phyloP scores from a whole-genome alignment of 306 rosid species.

The Calophaca sinica region DNA sequence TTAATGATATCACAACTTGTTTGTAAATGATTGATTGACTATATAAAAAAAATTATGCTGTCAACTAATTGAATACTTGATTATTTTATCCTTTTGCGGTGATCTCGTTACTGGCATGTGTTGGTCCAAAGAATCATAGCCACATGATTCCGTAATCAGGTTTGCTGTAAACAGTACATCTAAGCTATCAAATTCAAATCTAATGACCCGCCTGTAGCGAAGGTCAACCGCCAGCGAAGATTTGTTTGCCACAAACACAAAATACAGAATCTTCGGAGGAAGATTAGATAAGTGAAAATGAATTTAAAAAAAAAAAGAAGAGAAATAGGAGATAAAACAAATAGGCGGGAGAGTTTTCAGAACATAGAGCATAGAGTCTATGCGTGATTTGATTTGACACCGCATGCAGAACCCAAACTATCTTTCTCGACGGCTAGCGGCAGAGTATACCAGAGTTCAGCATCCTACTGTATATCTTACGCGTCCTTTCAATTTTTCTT shows the following conservation, averaged over 20 bases:
- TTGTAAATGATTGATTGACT: no score
- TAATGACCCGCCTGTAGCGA: neutral
- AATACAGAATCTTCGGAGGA: neutral
- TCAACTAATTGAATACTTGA: no score
- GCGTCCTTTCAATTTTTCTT: neutral
- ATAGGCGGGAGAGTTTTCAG: neutral
- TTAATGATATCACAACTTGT: no score
- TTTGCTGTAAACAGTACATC: neutral
- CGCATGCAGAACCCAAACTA: slow-evolving; percentile 37
- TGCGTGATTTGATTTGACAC: slow-evolving; percentile 46
- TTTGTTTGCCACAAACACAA: neutral
- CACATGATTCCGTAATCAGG: slow-evolving; percentile 29
- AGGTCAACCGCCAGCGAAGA: slow-evolving; percentile 40
- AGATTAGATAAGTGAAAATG: neutral
- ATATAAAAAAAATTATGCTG: no score
- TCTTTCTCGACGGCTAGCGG: slow-evolving; percentile 40
- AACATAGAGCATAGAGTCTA: neutral
- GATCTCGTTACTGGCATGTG: neutral
- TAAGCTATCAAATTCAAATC: slow-evolving; percentile 36
- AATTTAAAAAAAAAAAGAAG: neutral
- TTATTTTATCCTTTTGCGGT: neutral
- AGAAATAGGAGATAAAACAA: neutral
- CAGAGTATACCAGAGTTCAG: neutral
- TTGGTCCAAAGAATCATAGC: neutral
- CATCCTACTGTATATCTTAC: neutral